A percentile compares a stretch with the other conserved stretches of the same genome.
Evolutionary conservation across 2,329 filamentous ascomycete species (phyloP).

Genomic region (Talaromyces atroroseus): DNA sequence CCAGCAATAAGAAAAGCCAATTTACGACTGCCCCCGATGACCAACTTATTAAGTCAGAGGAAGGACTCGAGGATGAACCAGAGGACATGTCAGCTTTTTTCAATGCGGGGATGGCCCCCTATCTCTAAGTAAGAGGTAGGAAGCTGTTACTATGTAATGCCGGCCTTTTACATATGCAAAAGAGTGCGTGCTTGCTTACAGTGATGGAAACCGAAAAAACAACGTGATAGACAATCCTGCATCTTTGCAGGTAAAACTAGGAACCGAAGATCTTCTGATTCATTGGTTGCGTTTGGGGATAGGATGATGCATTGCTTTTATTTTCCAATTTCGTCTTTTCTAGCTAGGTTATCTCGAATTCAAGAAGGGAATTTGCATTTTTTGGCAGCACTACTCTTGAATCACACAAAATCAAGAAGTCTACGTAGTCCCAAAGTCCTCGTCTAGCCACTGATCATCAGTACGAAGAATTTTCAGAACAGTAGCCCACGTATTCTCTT

Average conservation of each 20-base stretch:
- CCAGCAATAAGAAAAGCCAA: not conserved
- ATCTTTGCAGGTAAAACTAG: too few relatives aligned
- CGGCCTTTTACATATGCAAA: not conserved
- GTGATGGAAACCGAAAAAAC: too few relatives aligned
- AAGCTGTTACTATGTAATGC: not conserved
- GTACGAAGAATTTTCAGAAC: not conserved
- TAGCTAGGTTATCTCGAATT: not conserved
- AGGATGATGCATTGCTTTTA: not conserved
- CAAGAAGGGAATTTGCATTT: not conserved
- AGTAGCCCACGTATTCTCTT: not conserved
- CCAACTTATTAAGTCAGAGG: not conserved
- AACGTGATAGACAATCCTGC: not conserved
- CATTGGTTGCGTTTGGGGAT: not conserved
- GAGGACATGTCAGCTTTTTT: not conserved
- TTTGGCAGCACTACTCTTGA: not conserved
- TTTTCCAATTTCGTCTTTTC: not conserved
- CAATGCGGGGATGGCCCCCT: not conserved
- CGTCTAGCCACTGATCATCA: not conserved
- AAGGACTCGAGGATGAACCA: not conserved
- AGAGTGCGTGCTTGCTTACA: too few relatives aligned
- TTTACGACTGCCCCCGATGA: not conserved
- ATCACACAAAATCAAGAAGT: not conserved
- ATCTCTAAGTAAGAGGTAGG: not conserved
- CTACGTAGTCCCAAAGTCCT: not conserved
- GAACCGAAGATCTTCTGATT: not conserved